Evolutionary conservation across 2,329 filamentous ascomycete species (phyloP).

Genomic region (Fusarium equiseti): DNA sequence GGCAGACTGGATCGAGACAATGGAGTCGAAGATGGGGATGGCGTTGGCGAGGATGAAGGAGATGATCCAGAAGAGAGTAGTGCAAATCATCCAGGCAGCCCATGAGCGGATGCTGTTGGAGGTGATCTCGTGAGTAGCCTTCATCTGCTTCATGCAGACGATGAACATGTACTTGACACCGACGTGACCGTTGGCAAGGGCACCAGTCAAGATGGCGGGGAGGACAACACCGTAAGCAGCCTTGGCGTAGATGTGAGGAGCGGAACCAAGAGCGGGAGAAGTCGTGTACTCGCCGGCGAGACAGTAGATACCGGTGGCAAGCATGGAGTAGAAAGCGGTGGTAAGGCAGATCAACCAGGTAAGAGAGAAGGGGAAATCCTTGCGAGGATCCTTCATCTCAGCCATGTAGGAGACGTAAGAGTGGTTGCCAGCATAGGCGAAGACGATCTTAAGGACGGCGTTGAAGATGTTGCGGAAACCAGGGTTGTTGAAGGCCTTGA

Average conservation of each 20-base stretch:
- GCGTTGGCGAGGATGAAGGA: constrained; percentile 41
- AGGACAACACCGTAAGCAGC: constrained; percentile 41
- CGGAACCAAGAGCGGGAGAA: constrained; percentile 37
- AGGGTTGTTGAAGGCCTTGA: constrained; percentile 19
- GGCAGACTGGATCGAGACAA: constrained; percentile 38
- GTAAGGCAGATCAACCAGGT: constrained; percentile 21
- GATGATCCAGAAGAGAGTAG: constrained; percentile 37
- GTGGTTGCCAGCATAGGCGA: constrained; percentile 41
- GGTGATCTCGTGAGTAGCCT: constrained; percentile 18
- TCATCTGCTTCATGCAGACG: constrained; percentile 21
- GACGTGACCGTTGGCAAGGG: constrained; percentile 39
- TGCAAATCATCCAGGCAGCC: constrained; percentile 38
- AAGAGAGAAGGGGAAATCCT: constrained; percentile 36
- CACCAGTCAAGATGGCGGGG: constrained; percentile 35
- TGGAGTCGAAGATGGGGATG: constrained; percentile 43
- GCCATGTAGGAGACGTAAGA: constrained; percentile 42
- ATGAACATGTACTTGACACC: constrained; percentile 39
- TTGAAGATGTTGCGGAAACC: constrained; percentile 31
- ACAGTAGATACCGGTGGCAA: constrained; percentile 39
- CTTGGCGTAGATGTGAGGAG: constrained; percentile 34
- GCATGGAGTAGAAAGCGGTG: constrained; percentile 31
- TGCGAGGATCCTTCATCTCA: constrained; percentile 40
- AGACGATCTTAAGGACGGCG: constrained; percentile 32
- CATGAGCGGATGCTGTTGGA: constrained; percentile 38
- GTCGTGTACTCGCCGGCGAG: constrained; percentile 37